phyloP scores from a whole-genome alignment of 1,284 basidiomycete species.

The Melampsora americana region DNA sequence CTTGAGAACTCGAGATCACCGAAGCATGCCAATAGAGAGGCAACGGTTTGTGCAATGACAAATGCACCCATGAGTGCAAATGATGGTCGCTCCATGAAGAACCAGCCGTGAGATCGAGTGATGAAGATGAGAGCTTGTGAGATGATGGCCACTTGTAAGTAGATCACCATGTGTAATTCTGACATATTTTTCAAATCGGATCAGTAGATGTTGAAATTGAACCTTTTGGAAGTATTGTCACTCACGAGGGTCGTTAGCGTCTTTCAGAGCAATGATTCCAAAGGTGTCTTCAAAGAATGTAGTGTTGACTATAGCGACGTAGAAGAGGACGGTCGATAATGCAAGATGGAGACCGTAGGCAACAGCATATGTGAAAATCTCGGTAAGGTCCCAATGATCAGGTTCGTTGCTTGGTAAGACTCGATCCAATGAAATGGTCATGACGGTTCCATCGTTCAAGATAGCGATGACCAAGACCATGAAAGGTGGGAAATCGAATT shows the following conservation, averaged over 20 bases:
- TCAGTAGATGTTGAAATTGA: conserved; percentile 53
- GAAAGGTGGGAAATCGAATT: conserved; percentile 45
- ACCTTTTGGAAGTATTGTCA: conserved; percentile 56
- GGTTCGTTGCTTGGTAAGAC: conserved; percentile 80
- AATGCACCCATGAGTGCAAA: conserved; percentile 38
- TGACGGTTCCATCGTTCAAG: conserved; percentile 61
- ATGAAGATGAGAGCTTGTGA: conserved; percentile 45
- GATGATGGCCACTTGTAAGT: conserved; percentile 44
- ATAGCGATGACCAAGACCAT: conserved; percentile 75
- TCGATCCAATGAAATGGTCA: conserved; percentile 96
- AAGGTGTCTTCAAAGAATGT: conserved; percentile 86
- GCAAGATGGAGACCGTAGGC: conserved; percentile 93
- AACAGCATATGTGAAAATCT: conserved; percentile 92
- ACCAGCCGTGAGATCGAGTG: conserved; percentile 44
- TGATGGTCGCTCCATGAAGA: conserved; percentile 43
- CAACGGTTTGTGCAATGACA: conserved; percentile 41
- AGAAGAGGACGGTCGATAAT: conserved; percentile 76
- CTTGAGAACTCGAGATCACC: conserved; percentile 29
- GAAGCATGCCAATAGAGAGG: conserved; percentile 35
- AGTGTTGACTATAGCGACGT: conserved; percentile 80
- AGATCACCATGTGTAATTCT: conserved; percentile 68
- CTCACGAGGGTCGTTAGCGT: conserved; percentile 28
- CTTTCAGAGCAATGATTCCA: conserved; percentile 59
- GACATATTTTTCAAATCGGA: conserved; percentile 60
- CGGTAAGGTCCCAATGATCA: conserved; percentile 91